Percentiles rank a stretch among this genome's conserved stretches.
phyloP scores from a whole-genome alignment of 148 eudicot species.

The Silene conica region DNA sequence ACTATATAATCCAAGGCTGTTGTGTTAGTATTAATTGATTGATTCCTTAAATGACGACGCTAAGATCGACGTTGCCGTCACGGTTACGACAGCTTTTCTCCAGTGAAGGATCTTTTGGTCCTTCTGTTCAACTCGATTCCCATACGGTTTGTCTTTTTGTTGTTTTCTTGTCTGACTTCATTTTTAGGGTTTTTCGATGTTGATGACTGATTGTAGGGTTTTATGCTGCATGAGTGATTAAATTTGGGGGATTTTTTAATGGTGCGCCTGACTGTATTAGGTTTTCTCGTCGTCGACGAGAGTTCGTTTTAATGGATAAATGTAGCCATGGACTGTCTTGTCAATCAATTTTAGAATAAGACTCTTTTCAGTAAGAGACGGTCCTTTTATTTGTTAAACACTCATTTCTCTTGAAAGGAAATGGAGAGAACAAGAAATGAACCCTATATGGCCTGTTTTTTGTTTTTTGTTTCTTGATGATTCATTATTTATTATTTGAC shows the following conservation, averaged over 20 bases:
- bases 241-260: background rate
- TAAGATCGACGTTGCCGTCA: conserved; percentile 92
- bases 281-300: too few relatives aligned
- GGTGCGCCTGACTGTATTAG: background rate
- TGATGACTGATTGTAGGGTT: conserved; percentile 9
- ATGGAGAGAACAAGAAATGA: too few relatives aligned
- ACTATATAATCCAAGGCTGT: too few relatives aligned
- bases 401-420: background rate
- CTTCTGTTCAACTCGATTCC: conserved; percentile 79
- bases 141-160: conserved; percentile 57
- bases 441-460: too few relatives aligned
- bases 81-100: conserved; percentile 85
- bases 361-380: too few relatives aligned
- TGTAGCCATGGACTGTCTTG: too few relatives aligned
- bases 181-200: conserved; percentile 25
- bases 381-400: background rate
- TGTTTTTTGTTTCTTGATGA: too few relatives aligned
- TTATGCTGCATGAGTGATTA: background rate
- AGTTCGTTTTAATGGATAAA: too few relatives aligned
- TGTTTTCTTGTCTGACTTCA: background rate
- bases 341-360: too few relatives aligned
- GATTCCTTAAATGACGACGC: conserved; percentile 46
- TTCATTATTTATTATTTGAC: too few relatives aligned
- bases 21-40: background rate
- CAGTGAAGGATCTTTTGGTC: conserved; percentile 72